Evolutionary conservation across 2,329 filamentous ascomycete species (phyloP).

Genomic region (Xylaria sp.): DNA sequence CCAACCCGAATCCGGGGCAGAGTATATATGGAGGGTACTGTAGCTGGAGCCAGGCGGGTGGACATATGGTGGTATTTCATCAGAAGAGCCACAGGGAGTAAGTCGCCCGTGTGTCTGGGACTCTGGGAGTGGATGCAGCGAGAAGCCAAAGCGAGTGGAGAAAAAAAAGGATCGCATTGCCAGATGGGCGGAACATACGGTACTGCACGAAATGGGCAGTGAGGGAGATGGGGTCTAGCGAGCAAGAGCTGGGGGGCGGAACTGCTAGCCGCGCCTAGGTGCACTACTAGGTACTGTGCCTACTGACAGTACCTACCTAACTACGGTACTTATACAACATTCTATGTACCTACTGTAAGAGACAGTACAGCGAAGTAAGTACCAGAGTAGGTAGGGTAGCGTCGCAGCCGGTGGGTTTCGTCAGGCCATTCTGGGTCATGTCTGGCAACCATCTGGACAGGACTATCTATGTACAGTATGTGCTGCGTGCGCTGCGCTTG

Average conservation of each 20-base stretch:
- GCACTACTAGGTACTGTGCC: neutral
- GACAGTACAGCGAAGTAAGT: neutral
- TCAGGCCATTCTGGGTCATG: conserved; percentile 14
- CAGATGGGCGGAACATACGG: conserved; percentile 7
- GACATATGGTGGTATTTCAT: conserved; percentile 21
- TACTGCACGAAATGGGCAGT: conserved; percentile 8
- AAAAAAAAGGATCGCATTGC: conserved; percentile 14
- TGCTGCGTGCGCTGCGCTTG: neutral
- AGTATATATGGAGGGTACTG: neutral
- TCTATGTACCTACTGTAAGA: neutral
- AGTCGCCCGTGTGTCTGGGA: conserved; percentile 20
- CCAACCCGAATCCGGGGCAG: neutral
- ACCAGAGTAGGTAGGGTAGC: too few relatives aligned
- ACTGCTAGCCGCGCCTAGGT: conserved; percentile 8
- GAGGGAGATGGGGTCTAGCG: conserved; percentile 7
- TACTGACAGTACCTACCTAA: neutral
- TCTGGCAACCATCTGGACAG: neutral
- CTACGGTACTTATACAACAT: neutral
- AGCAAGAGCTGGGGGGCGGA: conserved; percentile 3
- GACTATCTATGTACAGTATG: too few relatives aligned
- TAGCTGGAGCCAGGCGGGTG: neutral
- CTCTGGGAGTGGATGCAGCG: conserved; percentile 23
- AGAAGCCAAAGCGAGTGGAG: conserved; percentile 25
- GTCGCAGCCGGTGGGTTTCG: conserved; percentile 2
- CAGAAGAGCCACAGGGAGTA: conserved; percentile 17